phyloP scores from a whole-genome alignment of 805 yeast species.

The Candida ovalis region DNA sequence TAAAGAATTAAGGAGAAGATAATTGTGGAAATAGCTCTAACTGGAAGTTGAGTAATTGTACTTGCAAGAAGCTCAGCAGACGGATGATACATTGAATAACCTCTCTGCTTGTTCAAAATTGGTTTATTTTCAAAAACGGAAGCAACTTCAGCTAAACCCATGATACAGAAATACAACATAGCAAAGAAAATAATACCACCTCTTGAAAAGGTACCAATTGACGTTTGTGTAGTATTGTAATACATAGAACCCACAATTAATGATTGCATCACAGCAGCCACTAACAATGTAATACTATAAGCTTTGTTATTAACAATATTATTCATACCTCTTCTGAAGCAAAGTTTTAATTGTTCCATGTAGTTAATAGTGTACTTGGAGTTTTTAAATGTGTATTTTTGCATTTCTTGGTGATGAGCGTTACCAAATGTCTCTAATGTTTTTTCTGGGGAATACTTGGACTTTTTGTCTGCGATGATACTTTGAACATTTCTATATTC shows the following conservation, averaged over 20 bases:
- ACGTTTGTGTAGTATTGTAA: slow-evolving; percentile 45
- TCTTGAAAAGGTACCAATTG: slow-evolving; percentile 56
- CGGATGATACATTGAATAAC: slow-evolving; percentile 59
- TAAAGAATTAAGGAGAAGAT: slow-evolving; percentile 45
- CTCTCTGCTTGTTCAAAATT: slow-evolving; percentile 59
- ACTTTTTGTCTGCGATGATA: slow-evolving; percentile 34
- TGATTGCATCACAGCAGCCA: slow-evolving; percentile 54
- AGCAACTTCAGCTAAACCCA: slow-evolving; percentile 60
- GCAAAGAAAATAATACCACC: slow-evolving; percentile 63
- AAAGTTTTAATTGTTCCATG: slow-evolving; percentile 46
- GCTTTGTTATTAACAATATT: slow-evolving; percentile 55
- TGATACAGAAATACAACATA: slow-evolving; percentile 54
- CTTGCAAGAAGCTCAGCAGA: slow-evolving; percentile 62
- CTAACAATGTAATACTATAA: slow-evolving; percentile 44
- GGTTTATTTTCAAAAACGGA: slow-evolving; percentile 57
- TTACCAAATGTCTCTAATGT: slow-evolving; percentile 30
- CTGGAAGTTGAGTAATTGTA: slow-evolving; percentile 54
- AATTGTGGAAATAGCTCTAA: slow-evolving; percentile 47
- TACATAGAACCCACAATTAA: slow-evolving; percentile 59
- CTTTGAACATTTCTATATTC: slow-evolving; percentile 39
- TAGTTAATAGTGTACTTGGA: slow-evolving; percentile 39
- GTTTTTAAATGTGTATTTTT: slow-evolving; percentile 36
- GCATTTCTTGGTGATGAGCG: slow-evolving; percentile 33
- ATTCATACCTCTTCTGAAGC: slow-evolving; percentile 50
- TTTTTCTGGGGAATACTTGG: slow-evolving; percentile 28